phyloP scores from a whole-genome alignment of 2,329 filamentous ascomycete species.

The Cytospora schulzeri region DNA sequence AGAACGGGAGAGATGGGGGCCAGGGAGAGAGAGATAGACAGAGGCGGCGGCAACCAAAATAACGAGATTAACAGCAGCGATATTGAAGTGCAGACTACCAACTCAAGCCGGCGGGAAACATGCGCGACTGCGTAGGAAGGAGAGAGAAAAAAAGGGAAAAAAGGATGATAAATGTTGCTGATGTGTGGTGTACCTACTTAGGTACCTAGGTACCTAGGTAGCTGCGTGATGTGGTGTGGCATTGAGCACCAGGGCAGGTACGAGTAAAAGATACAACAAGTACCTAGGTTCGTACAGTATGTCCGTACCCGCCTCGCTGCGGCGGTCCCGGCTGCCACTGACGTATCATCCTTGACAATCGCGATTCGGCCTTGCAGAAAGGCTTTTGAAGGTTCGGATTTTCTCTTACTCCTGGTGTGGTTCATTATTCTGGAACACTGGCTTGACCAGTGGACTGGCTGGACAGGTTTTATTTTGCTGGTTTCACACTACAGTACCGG shows the following conservation, averaged over 20 bases:
- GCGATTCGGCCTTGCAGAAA: neutral
- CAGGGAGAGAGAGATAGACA: neutral
- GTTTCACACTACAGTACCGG: neutral
- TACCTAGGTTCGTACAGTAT: too few species aligned
- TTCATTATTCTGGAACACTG: neutral
- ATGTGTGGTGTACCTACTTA: neutral
- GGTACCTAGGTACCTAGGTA: neutral
- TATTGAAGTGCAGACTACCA: neutral
- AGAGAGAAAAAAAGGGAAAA: too few species aligned
- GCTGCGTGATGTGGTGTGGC: neutral
- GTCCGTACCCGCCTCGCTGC: neutral
- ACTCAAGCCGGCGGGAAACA: neutral
- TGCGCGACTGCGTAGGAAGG: neutral
- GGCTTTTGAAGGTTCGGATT: neutral
- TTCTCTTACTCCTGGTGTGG: neutral
- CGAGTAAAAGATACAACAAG: neutral
- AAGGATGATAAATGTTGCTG: too few species aligned
- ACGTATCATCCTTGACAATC: constrained; percentile 6
- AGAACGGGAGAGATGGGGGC: neutral
- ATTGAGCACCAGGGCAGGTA: neutral
- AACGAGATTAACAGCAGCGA: neutral
- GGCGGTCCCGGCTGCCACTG: constrained; percentile 11
- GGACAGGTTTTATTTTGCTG: neutral
- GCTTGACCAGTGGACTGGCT: neutral
- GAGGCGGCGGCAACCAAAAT: neutral